Percentiles rank a stretch among this genome's conserved stretches.
phyloP scores from a whole-genome alignment of 2,329 filamentous ascomycete genomes.

The Chaetomiaceae sp. region DNA sequence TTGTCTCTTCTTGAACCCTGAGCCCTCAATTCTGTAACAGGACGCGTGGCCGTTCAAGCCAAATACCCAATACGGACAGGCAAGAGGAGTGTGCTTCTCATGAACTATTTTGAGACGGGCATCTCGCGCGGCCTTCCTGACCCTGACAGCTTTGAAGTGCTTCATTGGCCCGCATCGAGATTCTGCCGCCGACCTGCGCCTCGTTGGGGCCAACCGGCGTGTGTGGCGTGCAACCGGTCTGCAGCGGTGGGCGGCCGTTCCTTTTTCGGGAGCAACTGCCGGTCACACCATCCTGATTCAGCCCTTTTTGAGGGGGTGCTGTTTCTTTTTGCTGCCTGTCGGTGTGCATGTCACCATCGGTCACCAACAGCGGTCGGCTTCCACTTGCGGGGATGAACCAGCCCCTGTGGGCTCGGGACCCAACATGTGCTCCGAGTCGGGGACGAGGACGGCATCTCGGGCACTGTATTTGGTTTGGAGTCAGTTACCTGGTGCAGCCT shows the following conservation, averaged over 20 bases:
- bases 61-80: no score
- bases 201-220: background rate
- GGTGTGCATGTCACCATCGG: background rate
- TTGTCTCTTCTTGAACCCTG: no score
- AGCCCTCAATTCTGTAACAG: background rate
- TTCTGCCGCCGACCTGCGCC: background rate
- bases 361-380: background rate
- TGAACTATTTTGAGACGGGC: no score
- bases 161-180: background rate
- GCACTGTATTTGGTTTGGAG: no score
- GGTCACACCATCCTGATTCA: background rate
- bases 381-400: no score
- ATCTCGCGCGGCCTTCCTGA: no score
- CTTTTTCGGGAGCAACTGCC: constrained; percentile 13
- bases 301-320: background rate
- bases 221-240: constrained; percentile 9
- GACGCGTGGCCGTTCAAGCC: no score
- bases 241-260: background rate
- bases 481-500: no score
- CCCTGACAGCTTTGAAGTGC: no score
- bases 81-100: no score
- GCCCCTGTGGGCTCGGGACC: background rate
- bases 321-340: background rate
- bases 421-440: background rate
- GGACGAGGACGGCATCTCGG: no score